phyloP scores from a whole-genome alignment of 1,139 yeast species.

The Spencermartinsiella ligniputridi region DNA sequence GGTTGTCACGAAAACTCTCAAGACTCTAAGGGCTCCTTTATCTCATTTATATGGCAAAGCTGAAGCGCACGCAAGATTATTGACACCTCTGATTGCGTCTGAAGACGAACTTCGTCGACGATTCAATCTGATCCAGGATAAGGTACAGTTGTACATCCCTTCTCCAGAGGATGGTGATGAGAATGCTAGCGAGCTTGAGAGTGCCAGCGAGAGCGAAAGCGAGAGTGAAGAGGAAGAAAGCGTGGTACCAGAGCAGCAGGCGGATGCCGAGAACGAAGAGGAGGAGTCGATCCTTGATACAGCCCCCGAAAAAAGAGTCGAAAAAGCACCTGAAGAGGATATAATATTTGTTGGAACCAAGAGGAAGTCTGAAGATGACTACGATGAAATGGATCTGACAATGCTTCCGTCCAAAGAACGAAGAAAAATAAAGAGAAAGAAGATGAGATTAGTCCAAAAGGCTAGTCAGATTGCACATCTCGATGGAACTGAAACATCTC shows the following conservation, averaged over 20 bases:
- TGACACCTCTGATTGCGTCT: conserved; percentile 3
- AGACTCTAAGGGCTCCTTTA: background rate
- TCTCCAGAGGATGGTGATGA: conserved; percentile 13
- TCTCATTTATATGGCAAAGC: conserved; percentile 4
- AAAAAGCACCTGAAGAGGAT: background rate
- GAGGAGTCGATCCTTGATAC: conserved; percentile 5
- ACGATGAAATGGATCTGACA: conserved; percentile 2
- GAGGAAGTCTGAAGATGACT: conserved; percentile 8
- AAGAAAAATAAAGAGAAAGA: conserved; percentile 2
- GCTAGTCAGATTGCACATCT: background rate
- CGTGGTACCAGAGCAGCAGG: conserved; percentile 4
- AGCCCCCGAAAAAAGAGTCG: conserved; percentile 1
- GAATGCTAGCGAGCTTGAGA: background rate
- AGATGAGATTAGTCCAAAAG: background rate
- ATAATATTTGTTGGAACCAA: conserved; percentile 6
- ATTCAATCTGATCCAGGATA: conserved; percentile 9
- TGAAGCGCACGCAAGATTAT: conserved; percentile 6
- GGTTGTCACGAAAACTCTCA: conserved; percentile 8
- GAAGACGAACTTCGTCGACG: conserved; percentile 7
- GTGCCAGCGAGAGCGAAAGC: conserved; percentile 6
- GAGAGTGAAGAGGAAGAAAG: conserved; percentile 7
- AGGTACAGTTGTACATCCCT: conserved; percentile 17
- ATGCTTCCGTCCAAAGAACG: conserved; percentile 1
- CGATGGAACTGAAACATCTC: background rate
- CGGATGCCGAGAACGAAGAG: conserved; percentile 5